Evolutionary conservation across 176 grass and related monocot genomes (phyloP).

Genomic region (Eleusine coracana): DNA sequence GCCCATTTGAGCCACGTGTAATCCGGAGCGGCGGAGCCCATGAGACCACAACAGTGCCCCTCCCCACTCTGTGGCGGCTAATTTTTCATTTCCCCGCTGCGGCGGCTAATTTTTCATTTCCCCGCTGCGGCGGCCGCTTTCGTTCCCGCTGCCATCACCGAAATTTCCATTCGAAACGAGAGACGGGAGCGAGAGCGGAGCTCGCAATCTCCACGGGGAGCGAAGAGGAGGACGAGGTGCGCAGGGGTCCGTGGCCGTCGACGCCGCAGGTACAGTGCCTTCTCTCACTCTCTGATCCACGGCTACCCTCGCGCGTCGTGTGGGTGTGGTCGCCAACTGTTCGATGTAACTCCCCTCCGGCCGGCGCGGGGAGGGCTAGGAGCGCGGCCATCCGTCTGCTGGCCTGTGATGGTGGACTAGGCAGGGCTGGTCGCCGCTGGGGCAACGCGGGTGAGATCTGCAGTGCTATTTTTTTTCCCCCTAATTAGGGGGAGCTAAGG

Average conservation of each 20-base stretch:
- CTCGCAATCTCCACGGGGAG: neutral
- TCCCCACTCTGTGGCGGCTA: no score
- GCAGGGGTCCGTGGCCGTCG: neutral
- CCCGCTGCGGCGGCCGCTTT: neutral
- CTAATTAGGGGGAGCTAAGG: neutral
- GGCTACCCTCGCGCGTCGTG: neutral
- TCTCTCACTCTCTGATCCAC: neutral
- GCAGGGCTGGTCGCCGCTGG: neutral
- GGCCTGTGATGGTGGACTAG: neutral
- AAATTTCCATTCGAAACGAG: conserved; percentile 27
- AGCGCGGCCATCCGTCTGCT: neutral
- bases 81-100: no score
- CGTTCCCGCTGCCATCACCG: neutral
- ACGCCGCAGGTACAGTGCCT: conserved; percentile 7
- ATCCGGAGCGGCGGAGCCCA: neutral
- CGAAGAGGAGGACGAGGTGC: neutral
- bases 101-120: neutral
- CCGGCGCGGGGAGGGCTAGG: neutral
- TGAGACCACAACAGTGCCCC: neutral
- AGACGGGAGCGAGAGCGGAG: neutral
- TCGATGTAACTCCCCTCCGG: conserved; percentile 1
- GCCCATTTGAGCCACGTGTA: neutral
- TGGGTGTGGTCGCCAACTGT: neutral
- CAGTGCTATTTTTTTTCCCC: neutral
- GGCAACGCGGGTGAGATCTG: neutral